Conservation (phyloP, 2,329 filamentous ascomycete species). For the Blumeriella jaapii region DNA sequence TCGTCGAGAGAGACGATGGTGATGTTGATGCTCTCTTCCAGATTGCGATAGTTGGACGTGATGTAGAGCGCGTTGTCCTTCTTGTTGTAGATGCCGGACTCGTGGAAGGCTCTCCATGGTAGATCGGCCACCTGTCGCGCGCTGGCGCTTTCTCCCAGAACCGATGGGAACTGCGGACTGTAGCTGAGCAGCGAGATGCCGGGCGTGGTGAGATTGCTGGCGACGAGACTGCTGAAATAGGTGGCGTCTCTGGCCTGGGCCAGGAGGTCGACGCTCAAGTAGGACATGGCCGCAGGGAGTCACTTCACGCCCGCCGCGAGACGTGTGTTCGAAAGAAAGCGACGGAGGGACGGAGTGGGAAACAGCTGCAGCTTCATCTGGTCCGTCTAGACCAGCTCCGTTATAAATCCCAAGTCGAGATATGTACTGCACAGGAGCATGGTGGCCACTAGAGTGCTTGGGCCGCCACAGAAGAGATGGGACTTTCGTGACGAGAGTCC, state of each 20-base stretch:
- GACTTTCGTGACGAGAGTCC: too few species aligned
- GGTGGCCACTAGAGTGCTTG: too few species aligned
- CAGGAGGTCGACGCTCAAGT: conserved; percentile 3
- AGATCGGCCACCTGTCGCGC: conserved; percentile 5
- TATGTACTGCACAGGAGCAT: too few species aligned
- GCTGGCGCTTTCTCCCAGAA: conserved; percentile 2
- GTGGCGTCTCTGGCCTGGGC: conserved; percentile 6
- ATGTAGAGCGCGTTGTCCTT: conserved; percentile 6
- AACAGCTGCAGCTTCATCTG: too few species aligned
- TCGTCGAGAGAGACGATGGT: conserved; percentile 5
- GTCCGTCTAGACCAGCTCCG: too few species aligned
- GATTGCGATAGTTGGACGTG: conserved; percentile 2
- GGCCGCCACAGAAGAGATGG: too few species aligned
- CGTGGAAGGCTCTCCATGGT: conserved; percentile 6
- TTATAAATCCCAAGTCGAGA: too few species aligned
- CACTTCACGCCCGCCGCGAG: too few species aligned
- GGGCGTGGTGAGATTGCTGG: conserved; percentile 1
- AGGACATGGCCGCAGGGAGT: conserved; percentile 5
- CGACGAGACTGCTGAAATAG: conserved; percentile 3
- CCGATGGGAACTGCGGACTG: background rate
- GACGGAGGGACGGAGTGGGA: too few species aligned
- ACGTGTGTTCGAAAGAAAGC: too few species aligned
- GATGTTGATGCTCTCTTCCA: conserved; percentile 5
- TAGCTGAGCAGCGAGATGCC: conserved; percentile 5
- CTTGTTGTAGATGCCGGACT: conserved; percentile 5